Percentiles rank a stretch among this genome's conserved stretches.
phyloP scores from a whole-genome alignment of 164 flowering plant genomes.

The Aristolochia californica region DNA sequence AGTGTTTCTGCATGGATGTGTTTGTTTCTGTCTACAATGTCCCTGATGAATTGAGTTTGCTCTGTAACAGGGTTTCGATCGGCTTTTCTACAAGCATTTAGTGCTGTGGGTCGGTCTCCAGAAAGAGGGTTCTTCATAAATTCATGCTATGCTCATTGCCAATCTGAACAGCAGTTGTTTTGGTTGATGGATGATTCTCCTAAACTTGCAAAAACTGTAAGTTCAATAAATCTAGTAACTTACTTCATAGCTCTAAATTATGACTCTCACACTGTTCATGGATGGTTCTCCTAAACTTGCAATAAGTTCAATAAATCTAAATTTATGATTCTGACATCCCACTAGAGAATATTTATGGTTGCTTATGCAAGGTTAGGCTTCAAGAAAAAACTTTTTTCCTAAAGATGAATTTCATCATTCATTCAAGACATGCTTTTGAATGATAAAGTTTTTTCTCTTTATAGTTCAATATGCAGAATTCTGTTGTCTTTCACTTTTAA shows the following conservation, averaged over 20 bases:
- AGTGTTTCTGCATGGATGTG: background rate
- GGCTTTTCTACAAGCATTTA: slow-evolving; percentile 46
- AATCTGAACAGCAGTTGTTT: slow-evolving; percentile 69
- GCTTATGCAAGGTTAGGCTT: too few relatives aligned
- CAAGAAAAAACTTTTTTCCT: too few relatives aligned
- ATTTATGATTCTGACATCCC: too few relatives aligned
- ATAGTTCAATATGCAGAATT: background rate
- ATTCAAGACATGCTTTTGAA: too few relatives aligned
- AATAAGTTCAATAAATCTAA: too few relatives aligned
- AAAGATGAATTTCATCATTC: too few relatives aligned
- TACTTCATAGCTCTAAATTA: background rate
- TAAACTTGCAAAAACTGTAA: slow-evolving; percentile 35
- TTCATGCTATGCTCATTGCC: slow-evolving; percentile 88
- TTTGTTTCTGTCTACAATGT: background rate
- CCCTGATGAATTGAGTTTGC: background rate
- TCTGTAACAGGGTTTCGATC: slow-evolving; percentile 43
- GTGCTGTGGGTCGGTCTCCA: slow-evolving; percentile 26
- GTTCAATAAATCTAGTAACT: background rate
- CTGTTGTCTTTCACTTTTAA: background rate
- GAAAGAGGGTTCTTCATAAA: slow-evolving; percentile 61
- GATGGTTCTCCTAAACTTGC: too few relatives aligned
- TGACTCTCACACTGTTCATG: too few relatives aligned
- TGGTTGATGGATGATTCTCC: slow-evolving; percentile 71
- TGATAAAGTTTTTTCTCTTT: too few relatives aligned
- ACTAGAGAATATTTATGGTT: too few relatives aligned